Conservation (phyloP, 768 basidiomycete genomes). For the Kockovaella imperatae region DNA sequence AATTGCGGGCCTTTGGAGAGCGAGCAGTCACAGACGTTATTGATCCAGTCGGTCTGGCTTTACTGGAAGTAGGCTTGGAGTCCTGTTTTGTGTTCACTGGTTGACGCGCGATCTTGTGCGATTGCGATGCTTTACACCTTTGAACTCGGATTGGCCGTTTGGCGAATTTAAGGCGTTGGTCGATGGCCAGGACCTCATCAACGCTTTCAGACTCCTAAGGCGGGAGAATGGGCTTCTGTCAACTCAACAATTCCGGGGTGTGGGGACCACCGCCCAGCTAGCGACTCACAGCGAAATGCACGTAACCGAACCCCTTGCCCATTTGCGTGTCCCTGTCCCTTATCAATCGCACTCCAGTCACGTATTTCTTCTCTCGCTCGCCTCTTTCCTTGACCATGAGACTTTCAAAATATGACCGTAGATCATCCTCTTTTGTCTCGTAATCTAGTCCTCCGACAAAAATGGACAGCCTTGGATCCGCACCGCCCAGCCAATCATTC, state of each 20-base stretch:
- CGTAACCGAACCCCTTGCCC: conserved; percentile 91
- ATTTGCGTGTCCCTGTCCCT: conserved; percentile 85
- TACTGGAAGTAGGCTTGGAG: conserved; percentile 17
- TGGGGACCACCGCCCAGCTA: no score
- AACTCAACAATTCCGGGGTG: not conserved
- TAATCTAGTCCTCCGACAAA: conserved; percentile 94
- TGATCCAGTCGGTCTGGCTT: conserved; percentile 8
- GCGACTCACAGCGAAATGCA: conserved; percentile 67
- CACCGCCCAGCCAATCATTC: conserved; percentile 37
- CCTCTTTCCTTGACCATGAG: conserved; percentile 66
- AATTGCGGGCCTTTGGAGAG: no score
- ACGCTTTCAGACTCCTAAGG: conserved; percentile 81
- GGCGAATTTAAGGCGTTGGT: conserved; percentile 77
- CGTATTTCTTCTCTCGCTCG: conserved; percentile 49
- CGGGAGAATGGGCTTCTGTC: not conserved
- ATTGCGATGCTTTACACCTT: conserved; percentile 68
- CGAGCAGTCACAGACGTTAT: conserved; percentile 16
- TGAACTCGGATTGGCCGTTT: conserved; percentile 88
- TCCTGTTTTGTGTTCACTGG: conserved; percentile 28
- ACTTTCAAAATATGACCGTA: conserved; percentile 77
- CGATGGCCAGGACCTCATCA: conserved; percentile 80
- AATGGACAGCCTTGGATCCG: conserved; percentile 70
- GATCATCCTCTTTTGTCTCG: conserved; percentile 78
- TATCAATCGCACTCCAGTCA: conserved; percentile 75
- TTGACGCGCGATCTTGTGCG: conserved; percentile 19